phyloP scores from a whole-genome alignment of 2,329 filamentous ascomycete genomes.

The Neurospora sp. region DNA sequence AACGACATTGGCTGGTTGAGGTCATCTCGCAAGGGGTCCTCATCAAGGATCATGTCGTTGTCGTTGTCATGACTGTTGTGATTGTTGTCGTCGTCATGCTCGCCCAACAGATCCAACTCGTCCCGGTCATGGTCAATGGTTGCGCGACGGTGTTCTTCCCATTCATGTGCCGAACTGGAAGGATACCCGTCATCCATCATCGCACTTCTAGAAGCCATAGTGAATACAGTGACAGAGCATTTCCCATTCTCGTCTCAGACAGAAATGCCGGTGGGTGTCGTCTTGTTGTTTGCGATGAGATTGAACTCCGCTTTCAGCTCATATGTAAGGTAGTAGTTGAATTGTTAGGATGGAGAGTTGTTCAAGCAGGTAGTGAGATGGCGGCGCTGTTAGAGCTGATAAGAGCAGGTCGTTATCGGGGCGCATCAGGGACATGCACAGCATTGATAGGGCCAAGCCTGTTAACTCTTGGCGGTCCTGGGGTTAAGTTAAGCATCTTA shows the following conservation, averaged over 20 bases:
- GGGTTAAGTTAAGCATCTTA: background rate
- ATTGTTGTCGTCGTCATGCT: constrained; percentile 28
- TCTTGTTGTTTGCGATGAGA: constrained; percentile 12
- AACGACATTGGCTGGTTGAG: constrained; percentile 51
- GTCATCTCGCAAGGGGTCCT: constrained; percentile 45
- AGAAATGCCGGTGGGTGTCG: background rate
- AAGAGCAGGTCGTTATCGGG: background rate
- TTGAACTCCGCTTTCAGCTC: background rate
- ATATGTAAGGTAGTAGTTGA: background rate
- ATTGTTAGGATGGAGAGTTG: background rate
- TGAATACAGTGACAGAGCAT: background rate
- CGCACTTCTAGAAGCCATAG: constrained; percentile 3
- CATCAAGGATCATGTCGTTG: constrained; percentile 33
- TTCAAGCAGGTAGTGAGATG: background rate
- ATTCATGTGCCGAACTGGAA: constrained; percentile 1
- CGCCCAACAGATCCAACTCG: constrained; percentile 34
- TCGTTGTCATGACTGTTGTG: constrained; percentile 22
- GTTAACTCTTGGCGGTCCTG: background rate
- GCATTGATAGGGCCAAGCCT: background rate
- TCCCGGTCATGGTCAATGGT: constrained; percentile 23
- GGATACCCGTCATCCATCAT: constrained; percentile 6
- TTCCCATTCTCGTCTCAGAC: background rate
- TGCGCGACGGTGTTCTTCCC: background rate
- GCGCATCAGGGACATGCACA: background rate
- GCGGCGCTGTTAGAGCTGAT: background rate